Percentiles rank a stretch among this genome's conserved stretches.
These are phyloP conservation scores for Yamadazyma phyllophila DNA, from an alignment of 805 yeast species.

Conservation along the genomic window DNA sequence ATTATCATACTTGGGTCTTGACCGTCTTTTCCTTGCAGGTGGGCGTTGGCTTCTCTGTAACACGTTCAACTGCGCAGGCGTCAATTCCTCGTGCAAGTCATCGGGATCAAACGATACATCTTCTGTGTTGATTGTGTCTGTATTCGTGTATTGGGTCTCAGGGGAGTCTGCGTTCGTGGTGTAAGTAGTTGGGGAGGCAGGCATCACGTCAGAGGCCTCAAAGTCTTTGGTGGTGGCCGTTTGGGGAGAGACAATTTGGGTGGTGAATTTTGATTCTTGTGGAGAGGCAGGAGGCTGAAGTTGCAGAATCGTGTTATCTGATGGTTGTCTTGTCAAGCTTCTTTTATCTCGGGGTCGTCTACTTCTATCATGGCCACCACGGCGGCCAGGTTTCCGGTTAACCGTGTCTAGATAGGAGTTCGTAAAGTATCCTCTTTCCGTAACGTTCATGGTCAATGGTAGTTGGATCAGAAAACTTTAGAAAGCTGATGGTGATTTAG, in stretches of 20 bases:
- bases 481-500: background rate
- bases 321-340: background rate
- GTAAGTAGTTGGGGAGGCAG: slow-evolving; percentile 4
- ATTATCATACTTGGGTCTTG: slow-evolving; percentile 3
- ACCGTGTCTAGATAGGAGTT: slow-evolving; percentile 31
- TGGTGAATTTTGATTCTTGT: background rate
- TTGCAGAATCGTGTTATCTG: background rate
- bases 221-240: background rate
- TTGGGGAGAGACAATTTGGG: background rate
- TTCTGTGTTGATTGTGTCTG: slow-evolving; percentile 9
- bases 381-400: slow-evolving; percentile 8
- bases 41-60: slow-evolving; percentile 17
- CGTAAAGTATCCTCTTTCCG: slow-evolving; percentile 41
- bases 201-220: slow-evolving; percentile 1
- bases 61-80: slow-evolving; percentile 38
- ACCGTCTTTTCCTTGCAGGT: slow-evolving; percentile 1
- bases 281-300: background rate
- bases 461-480: background rate
- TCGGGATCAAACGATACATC: slow-evolving; percentile 19
- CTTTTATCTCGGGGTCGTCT: background rate
- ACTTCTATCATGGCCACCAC: background rate
- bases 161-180: slow-evolving; percentile 3
- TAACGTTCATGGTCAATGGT: slow-evolving; percentile 32
- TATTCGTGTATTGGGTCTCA: slow-evolving; percentile 8
- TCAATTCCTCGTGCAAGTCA: slow-evolving; percentile 32